Conservation (phyloP, 768 basidiomycete species). For the Terana coerulea region DNA sequence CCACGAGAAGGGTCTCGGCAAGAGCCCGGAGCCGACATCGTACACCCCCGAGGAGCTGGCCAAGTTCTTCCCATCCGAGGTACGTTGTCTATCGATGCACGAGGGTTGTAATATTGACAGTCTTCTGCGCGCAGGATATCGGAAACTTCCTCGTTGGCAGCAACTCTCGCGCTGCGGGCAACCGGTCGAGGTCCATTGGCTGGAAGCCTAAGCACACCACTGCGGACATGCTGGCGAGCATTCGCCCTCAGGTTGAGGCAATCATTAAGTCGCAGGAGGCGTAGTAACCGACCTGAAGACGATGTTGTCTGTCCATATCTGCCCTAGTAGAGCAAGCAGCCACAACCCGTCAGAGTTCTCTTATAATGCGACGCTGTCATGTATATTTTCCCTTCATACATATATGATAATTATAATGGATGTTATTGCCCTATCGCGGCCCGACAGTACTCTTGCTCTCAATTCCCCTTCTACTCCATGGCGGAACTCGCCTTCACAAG, state of each 20-base stretch:
- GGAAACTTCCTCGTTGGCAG: constrained; percentile 7
- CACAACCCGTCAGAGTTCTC: no score
- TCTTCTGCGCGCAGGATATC: constrained; percentile 8
- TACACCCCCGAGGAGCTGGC: constrained; percentile 41
- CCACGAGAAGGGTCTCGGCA: constrained; percentile 21
- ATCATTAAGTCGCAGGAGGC: constrained; percentile 13
- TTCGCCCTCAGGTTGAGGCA: constrained; percentile 36
- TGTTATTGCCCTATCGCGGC: no score
- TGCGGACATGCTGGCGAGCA: constrained; percentile 38
- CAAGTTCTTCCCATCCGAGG: constrained; percentile 39
- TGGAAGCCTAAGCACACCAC: constrained; percentile 43
- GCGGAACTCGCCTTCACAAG: no score
- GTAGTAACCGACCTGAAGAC: background rate
- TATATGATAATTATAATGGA: no score
- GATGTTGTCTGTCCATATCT: no score
- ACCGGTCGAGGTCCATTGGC: constrained; percentile 36
- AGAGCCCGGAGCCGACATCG: constrained; percentile 33
- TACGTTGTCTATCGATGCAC: constrained; percentile 21
- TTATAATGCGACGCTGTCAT: no score
- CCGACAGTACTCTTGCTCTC: no score
- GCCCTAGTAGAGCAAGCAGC: no score
- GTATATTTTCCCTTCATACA: no score
- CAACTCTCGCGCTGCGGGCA: constrained; percentile 12
- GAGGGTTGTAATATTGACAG: background rate
- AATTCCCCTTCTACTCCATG: no score